Evolutionary conservation across 805 yeast species (phyloP), one percentile per base, ranked within the genome.

Genomic region (Wickerhamiella hasegawae): DNA sequence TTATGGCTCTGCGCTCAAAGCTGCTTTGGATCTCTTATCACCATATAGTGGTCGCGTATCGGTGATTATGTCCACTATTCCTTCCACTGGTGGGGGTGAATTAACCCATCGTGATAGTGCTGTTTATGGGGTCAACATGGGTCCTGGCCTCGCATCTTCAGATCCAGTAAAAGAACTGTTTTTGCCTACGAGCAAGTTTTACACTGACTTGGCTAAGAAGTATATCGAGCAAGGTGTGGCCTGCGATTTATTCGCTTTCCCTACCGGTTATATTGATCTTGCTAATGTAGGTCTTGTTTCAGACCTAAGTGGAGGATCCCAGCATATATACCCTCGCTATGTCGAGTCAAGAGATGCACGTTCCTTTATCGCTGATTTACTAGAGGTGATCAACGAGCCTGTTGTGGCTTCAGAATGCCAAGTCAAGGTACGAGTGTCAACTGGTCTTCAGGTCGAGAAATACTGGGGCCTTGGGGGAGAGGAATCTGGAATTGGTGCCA

Each of bases 341-440:
- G 62, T 67, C 26, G 58, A 69, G 16, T 74, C 71, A 35, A 62
- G 79, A 34, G 95, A 90, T 54, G 84, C 81, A 18, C 54, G 70
- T 16, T 63, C 69, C 10, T 62, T 82, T 35, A 67, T 72, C 8
- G 68, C 73, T 30, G 79, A 78, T 18, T 47, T 53, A 20, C 20
- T 41, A 16, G 32, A 31, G 4, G 27, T 36, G 8, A 34, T 29
- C 1, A 14, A 39, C n/a, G 31, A 36, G 22, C 39, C 44, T 3
- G 11, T 31, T n/a, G 64, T 78, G 12, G 97, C 92, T 4, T 78
- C 78, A 47, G 90, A 81, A 53, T 85, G 80, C 4, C 77, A 77
- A 44, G 57, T 87, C 43, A 84, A 84, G 49, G 69, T 84, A 18
- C 77, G 98, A 44, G 77, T 85, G 46, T 83, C 96, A 1, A 73